phyloP scores from a whole-genome alignment of 805 yeast genomes.

The Ogataea paradorogensis region DNA sequence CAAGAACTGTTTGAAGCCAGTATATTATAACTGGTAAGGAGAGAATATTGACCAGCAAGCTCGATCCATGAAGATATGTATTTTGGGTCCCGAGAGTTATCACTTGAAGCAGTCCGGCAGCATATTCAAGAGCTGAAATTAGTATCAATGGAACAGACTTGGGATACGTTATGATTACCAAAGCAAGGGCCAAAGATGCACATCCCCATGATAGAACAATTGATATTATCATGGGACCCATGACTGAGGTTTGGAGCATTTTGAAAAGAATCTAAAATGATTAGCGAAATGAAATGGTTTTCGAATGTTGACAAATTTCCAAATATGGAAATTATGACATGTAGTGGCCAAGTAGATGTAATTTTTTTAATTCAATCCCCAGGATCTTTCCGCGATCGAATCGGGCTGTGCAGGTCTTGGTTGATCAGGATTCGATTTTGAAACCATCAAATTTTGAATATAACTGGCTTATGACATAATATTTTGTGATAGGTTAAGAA shows the following conservation, averaged over 20 bases:
- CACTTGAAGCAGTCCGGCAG: slow-evolving; percentile 4
- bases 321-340: slow-evolving; percentile 1
- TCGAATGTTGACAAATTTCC: slow-evolving; percentile 7
- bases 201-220: slow-evolving; percentile 9
- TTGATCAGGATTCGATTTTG: not conserved
- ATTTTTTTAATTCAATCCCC: not conserved
- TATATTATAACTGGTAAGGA: slow-evolving; percentile 14
- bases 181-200: slow-evolving; percentile 13
- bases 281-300: slow-evolving; percentile 5
- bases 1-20: slow-evolving; percentile 16
- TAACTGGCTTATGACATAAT: not conserved
- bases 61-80: not conserved
- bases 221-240: slow-evolving; percentile 9
- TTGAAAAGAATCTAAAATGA: slow-evolving; percentile 1
- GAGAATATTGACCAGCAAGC: slow-evolving; percentile 4
- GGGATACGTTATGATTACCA: slow-evolving; percentile 6
- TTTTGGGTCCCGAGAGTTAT: not conserved
- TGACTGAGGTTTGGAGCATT: slow-evolving; percentile 1
- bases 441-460: not conserved
- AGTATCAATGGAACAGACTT: slow-evolving; percentile 4
- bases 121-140: slow-evolving; percentile 3
- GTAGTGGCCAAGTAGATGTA: not conserved
- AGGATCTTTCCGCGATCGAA: not conserved
- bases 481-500: not conserved
- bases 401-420: not conserved